Evolutionary conservation across 2,329 filamentous ascomycete species (phyloP), one percentile per base, ranked within the genome.

Genomic region (Pseudogymnoascus sp.): DNA sequence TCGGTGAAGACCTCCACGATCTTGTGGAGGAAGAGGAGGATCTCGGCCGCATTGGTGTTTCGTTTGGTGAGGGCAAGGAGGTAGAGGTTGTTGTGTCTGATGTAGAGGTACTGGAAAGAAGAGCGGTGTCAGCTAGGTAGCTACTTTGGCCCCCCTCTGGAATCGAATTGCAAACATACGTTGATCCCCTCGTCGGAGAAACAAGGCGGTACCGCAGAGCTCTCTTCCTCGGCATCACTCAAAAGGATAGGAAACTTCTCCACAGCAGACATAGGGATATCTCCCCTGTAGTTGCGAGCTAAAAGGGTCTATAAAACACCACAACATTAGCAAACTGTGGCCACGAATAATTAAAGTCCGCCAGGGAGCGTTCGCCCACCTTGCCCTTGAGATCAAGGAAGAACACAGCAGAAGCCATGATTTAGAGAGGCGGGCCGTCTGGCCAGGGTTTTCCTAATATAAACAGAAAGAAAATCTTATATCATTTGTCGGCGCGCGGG

Each of bases 381-480:
- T 99, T 99, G 90, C 94, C 94, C 91, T 99, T 99, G 68, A 99
- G 83, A 76, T 99, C 94, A 71, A 99, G 88, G 75, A 99, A 99
- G 84, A 99, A 99, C 71, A 99, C 75, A 66, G 94, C 94, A 64
- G 94, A 99, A 69, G 94, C 94, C 94, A 99, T 99, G 73, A 57
- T 57, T 34, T 34, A 34, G 54, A 57, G n/a, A n/a, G n/a, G n/a
- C n/a, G n/a, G 54, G 54, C 54, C 54, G 69, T 81, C 16, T 37
- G 54, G 54, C 54, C 54, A 57, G 54, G n/a, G n/a, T n/a, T 57
- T 30, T 35, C 30, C 34, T 34, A 34, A 35, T 28, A 47, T 35
- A 22, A 25, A 34, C n/a, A 34, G 4, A 22, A 57, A 57, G 54
- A 34, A 34, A 9, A 18, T 57, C 14, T 57, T 57, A 57, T 57